Evolutionary conservation across 2,329 filamentous ascomycete species (phyloP).

Genomic region (Thielaviopsis musarum): DNA sequence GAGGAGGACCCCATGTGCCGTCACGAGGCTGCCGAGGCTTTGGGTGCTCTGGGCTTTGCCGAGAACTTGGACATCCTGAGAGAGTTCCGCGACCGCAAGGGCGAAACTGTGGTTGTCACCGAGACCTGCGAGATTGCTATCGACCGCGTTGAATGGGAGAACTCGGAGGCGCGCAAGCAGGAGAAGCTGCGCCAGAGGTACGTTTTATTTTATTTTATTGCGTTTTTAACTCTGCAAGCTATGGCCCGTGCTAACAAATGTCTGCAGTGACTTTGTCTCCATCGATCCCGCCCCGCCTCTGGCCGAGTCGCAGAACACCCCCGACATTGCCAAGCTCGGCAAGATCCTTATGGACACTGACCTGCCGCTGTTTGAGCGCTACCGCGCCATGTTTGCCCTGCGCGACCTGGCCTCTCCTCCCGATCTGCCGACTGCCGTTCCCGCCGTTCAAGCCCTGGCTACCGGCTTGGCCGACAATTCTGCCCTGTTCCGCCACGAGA

Average conservation of each 20-base stretch:
- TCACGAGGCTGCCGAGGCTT: slow-evolving; percentile 89
- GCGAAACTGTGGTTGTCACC: slow-evolving; percentile 64
- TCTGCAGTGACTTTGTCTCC: slow-evolving; percentile 72
- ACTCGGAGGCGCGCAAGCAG: slow-evolving; percentile 48
- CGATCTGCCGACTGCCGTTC: slow-evolving; percentile 71
- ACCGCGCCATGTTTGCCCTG: slow-evolving; percentile 95
- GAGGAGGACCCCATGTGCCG: slow-evolving; percentile 89
- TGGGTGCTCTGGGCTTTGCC: slow-evolving; percentile 68
- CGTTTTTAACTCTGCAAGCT: slow-evolving; percentile 17
- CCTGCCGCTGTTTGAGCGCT: slow-evolving; percentile 74
- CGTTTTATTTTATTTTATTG: slow-evolving; percentile 14
- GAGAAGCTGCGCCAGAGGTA: slow-evolving; percentile 76
- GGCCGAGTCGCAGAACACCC: slow-evolving; percentile 46
- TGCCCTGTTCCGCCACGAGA: slow-evolving; percentile 90
- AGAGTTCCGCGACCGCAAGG: slow-evolving; percentile 54
- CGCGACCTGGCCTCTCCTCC: slow-evolving; percentile 89
- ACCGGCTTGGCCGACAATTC: slow-evolving; percentile 73
- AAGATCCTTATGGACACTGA: slow-evolving; percentile 61
- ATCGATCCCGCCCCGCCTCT: slow-evolving; percentile 89
- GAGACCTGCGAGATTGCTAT: slow-evolving; percentile 97
- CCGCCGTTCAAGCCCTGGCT: slow-evolving; percentile 74
- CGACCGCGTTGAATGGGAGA: slow-evolving; percentile 86
- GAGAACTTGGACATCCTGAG: slow-evolving; percentile 59
- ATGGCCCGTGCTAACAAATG: slow-evolving; percentile 9
- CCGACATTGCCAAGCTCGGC: slow-evolving; percentile 52